Evolutionary conservation across 768 basidiomycete genomes (phyloP), one percentile per base, ranked within the genome.

Genomic region (Pulveroboletus sp.): DNA sequence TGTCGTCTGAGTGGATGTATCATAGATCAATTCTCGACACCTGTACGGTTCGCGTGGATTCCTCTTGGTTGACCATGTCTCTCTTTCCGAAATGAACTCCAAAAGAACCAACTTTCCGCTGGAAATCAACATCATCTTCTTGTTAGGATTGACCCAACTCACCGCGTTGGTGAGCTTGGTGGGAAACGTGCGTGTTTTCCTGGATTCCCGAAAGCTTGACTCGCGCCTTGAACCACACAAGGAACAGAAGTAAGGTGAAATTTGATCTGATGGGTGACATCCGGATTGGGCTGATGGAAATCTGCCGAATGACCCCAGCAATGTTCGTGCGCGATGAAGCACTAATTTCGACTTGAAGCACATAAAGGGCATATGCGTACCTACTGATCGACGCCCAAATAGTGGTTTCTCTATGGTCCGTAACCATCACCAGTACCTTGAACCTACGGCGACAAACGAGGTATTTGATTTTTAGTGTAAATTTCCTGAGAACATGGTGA

Each of bases 121-220:
- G 35, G 66, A 67, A 14, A 51, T 67, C 41, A 64, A 62, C 10
- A 50, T 81, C 6, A 64, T 81, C 10, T 51, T 82, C 20, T 60
- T 75, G 8, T 79, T 82, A 46, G 80, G 80, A 5, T 53, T 76
- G 39, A 80, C 78, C 3, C 80, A 81, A 50, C 58, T 81, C 51
- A 73, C 70, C 49, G 79, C 78, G 0, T 74, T 78, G 40, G 70
- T 81, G 40, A 65, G 69, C 21, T 82, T 79, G 79, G 61, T 67
- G 52, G 76, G 79, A 36, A 68, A 73, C 43, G 77, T 78, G 64
- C 20, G 72, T 73, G 6, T 21, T 20, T 19, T 12, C 31, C 2
- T 17, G 19, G 2, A 16, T 17, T 1, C 13, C 14, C n/a, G 23
- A n/a, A n/a, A 17, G 16, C 16, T 16, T 8, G 43, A 29, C 45